Conservation (phyloP, 2,329 filamentous ascomycete species). For the Hymenoscyphus repandus region DNA sequence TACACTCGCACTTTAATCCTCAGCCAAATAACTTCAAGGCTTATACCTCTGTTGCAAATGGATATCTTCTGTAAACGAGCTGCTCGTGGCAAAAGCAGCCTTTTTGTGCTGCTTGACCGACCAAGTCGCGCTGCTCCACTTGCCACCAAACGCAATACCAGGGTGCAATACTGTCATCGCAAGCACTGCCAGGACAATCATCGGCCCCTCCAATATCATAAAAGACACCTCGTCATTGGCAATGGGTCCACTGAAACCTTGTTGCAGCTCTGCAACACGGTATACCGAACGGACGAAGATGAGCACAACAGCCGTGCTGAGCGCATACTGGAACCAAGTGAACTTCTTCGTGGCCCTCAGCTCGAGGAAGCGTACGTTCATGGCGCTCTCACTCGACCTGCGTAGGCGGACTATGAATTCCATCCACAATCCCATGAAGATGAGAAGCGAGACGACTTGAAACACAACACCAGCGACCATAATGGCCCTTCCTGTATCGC, state of each 20-base stretch:
- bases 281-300: constrained; percentile 52
- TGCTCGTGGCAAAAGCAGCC: too few species aligned
- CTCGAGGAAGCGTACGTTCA: constrained; percentile 16
- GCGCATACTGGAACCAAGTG: constrained; percentile 45
- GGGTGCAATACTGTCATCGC: constrained; percentile 31
- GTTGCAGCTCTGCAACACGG: constrained; percentile 49
- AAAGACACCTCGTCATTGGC: constrained; percentile 37
- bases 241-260: constrained; percentile 47
- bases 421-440: constrained; percentile 23
- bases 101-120: too few species aligned
- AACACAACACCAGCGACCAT: constrained; percentile 37
- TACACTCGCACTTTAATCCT: too few species aligned
- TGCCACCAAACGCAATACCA: constrained; percentile 16
- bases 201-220: constrained; percentile 39
- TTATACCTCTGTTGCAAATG: too few species aligned
- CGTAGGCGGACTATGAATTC: constrained; percentile 17
- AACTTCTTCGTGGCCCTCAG: constrained; percentile 18
- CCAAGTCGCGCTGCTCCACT: constrained; percentile 10
- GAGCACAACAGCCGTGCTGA: constrained; percentile 29
- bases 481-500: constrained; percentile 27
- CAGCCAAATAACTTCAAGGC: too few species aligned
- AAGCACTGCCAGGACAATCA: constrained; percentile 29
- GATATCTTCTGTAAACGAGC: too few species aligned
- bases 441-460: constrained; percentile 33
- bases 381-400: constrained; percentile 2